These are phyloP conservation scores for Colletotrichum orbiculare DNA, from an alignment of 2,329 filamentous ascomycete species.

Conservation along the genomic window DNA sequence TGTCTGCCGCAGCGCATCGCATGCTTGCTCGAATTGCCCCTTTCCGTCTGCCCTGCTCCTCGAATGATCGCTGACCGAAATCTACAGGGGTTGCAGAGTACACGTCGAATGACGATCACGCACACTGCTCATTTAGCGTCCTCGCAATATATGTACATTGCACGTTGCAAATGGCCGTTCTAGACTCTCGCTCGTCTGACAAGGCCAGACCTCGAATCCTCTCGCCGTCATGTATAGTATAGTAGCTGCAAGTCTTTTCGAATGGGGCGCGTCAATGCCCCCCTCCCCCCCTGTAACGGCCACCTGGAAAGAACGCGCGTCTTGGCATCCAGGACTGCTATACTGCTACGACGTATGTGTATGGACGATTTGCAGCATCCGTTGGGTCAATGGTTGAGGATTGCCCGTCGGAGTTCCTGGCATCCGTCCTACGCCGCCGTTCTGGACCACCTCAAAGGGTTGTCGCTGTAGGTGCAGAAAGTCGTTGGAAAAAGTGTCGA, in stretches of 20 bases:
- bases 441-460: neutral
- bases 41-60: neutral
- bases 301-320: constrained; percentile 17
- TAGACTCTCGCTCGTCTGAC: neutral
- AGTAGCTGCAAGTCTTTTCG: neutral
- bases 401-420: constrained; percentile 6
- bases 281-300: constrained; percentile 3
- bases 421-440: constrained; percentile 18
- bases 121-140: constrained; percentile 20
- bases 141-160: neutral
- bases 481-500: neutral
- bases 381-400: no score
- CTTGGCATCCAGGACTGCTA: constrained; percentile 8
- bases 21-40: neutral
- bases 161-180: no score
- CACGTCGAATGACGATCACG: constrained; percentile 21
- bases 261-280: neutral
- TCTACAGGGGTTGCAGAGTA: no score
- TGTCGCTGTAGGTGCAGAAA: no score
- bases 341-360: no score
- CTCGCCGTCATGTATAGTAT: neutral
- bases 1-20: neutral
- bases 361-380: no score
- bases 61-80: constrained; percentile 1
- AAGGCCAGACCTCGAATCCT: neutral